These are phyloP conservation scores for Tylopilus subfusipes DNA, from an alignment of 768 basidiomycete species.

Conservation along the genomic window DNA sequence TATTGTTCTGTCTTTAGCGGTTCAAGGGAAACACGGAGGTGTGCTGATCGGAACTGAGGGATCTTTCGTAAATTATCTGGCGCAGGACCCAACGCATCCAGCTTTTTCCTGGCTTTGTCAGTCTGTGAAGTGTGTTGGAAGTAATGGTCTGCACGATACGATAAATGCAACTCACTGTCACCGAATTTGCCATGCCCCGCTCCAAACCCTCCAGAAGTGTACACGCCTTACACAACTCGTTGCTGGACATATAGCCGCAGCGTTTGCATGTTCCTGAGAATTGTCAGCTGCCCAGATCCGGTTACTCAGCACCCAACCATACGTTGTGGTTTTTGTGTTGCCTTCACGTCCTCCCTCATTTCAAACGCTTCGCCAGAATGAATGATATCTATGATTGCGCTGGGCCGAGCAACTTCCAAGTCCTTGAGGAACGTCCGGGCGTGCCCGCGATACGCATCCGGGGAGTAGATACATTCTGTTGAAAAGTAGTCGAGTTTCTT, in stretches of 20 bases:
- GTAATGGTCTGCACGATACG: background rate
- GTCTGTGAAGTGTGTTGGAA: constrained; percentile 43
- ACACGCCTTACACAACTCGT: constrained; percentile 95
- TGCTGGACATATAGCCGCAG: constrained; percentile 95
- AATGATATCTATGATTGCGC: constrained; percentile 96
- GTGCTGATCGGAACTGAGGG: constrained; percentile 57
- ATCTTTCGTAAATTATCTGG: constrained; percentile 75
- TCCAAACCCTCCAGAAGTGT: constrained; percentile 88
- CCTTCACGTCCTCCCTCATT: constrained; percentile 79
- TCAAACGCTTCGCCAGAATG: constrained; percentile 94
- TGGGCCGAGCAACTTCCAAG: constrained; percentile 89
- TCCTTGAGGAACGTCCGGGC: constrained; percentile 94
- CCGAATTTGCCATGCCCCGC: constrained; percentile 66
- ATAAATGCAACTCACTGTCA: constrained; percentile 47
- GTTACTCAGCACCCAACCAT: constrained; percentile 30
- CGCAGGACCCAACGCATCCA: constrained; percentile 54
- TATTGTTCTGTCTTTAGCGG: constrained; percentile 17
- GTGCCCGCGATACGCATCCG: constrained; percentile 97
- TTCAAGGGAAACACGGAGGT: constrained; percentile 42
- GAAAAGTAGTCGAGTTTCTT: constrained; percentile 99
- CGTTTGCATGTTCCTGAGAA: constrained; percentile 78
- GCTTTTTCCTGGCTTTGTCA: constrained; percentile 60
- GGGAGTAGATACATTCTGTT: constrained; percentile 98
- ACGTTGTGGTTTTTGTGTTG: constrained; percentile 83
- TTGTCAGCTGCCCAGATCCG: background rate